Evolutionary conservation across 192 early-diverging fungal species (phyloP).

Genomic region (Podochytrium sp.): DNA sequence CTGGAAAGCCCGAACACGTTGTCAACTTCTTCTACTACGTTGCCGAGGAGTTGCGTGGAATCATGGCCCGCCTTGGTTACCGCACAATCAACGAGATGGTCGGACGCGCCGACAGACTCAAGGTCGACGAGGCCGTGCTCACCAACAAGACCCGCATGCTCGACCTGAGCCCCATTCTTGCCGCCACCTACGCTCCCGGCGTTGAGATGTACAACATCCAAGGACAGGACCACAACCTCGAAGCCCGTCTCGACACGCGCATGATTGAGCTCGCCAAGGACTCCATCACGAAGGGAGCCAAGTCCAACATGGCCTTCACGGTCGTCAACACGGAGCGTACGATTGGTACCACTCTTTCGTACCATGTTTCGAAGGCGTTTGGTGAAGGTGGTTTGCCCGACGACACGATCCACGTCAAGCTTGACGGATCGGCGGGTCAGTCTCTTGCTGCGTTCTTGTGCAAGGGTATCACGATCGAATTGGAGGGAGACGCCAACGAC

Average conservation of each 20-base stretch:
- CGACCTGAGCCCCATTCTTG: slow-evolving; percentile 85
- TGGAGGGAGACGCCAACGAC: slow-evolving; percentile 98
- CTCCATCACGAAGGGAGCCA: slow-evolving; percentile 61
- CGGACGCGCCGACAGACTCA: slow-evolving; percentile 85
- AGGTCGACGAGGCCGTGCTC: slow-evolving; percentile 72
- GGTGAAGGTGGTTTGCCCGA: slow-evolving; percentile 84
- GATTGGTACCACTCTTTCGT: slow-evolving; percentile 88
- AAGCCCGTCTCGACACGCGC: slow-evolving; percentile 84
- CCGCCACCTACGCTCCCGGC: slow-evolving; percentile 82
- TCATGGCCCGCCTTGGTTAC: slow-evolving; percentile 95
- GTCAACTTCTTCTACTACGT: slow-evolving; percentile 99
- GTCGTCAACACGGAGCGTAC: slow-evolving; percentile 96
- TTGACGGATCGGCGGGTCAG: slow-evolving; percentile 94
- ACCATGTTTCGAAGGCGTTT: slow-evolving; percentile 79
- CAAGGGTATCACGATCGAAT: slow-evolving; percentile 82
- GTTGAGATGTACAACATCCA: slow-evolving; percentile 81
- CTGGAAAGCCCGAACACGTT: slow-evolving; percentile 93
- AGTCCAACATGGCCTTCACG: slow-evolving; percentile 62
- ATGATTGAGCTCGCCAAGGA: slow-evolving; percentile 83
- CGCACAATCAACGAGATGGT: slow-evolving; percentile 96
- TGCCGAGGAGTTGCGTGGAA: slow-evolving; percentile 87
- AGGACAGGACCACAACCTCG: slow-evolving; percentile 88
- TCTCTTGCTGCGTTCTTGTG: slow-evolving; percentile 94
- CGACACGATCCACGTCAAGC: slow-evolving; percentile 83
- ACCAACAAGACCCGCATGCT: slow-evolving; percentile 86